Conservation (phyloP, 257 asterid species). For the Solanum etuberosum region DNA sequence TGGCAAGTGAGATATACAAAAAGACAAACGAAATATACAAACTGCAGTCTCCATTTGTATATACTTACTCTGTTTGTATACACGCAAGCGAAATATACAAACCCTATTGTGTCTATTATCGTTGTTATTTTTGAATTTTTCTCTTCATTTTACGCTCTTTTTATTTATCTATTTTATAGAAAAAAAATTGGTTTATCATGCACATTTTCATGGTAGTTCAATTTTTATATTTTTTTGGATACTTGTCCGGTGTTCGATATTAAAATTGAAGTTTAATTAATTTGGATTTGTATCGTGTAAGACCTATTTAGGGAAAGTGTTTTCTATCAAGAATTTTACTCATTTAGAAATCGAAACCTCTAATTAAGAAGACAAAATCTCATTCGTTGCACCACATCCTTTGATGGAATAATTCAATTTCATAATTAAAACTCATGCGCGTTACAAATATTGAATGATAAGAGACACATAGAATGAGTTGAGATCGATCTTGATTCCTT, state of each 20-base stretch:
- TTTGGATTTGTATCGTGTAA: fast-evolving
- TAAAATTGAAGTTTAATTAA: background rate
- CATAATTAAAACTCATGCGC: background rate
- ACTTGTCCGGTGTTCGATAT: background rate
- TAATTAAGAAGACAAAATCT: background rate
- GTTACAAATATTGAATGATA: background rate
- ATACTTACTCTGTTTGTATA: too few species aligned
- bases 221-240: background rate
- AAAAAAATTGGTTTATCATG: background rate
- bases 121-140: too few species aligned
- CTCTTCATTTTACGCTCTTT: background rate
- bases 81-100: too few species aligned
- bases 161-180: background rate
- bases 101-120: too few species aligned
- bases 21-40: too few species aligned
- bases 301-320: background rate
- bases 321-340: background rate
- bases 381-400: fast-evolving
- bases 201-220: background rate
- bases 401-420: background rate
- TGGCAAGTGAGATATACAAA: too few species aligned
- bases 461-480: background rate
- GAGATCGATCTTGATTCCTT: background rate
- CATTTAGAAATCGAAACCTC: fast-evolving
- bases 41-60: too few species aligned